Evolutionary conservation across 2,329 filamentous ascomycete genomes (phyloP).

Genomic region (Trichophyton verrucosum): DNA sequence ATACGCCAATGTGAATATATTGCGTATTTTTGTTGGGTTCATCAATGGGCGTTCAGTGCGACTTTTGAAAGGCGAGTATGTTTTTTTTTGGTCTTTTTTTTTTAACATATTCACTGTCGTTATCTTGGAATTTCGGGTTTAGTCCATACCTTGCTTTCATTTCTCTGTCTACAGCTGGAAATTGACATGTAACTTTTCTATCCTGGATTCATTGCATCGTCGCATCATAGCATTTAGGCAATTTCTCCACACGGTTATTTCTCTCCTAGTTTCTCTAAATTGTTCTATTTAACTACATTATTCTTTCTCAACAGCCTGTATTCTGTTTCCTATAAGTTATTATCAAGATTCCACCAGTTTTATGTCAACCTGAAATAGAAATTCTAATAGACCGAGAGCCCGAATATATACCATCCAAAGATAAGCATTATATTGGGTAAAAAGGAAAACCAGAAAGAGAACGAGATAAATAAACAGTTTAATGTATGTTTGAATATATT

Average conservation of each 20-base stretch:
- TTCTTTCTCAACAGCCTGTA: background rate
- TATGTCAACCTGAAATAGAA: too few relatives aligned
- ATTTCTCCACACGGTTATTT: background rate
- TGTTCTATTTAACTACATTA: background rate
- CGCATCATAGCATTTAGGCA: background rate
- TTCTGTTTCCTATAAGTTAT: too few relatives aligned
- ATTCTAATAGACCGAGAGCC: too few relatives aligned
- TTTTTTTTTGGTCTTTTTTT: background rate
- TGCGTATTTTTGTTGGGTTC: background rate
- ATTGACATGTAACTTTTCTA: background rate
- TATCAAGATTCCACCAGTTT: too few relatives aligned
- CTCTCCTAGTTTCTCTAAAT: background rate
- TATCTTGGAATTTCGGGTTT: background rate
- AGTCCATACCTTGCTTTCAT: background rate
- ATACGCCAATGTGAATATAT: background rate
- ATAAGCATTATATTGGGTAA: too few relatives aligned
- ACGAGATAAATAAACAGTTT: too few relatives aligned
- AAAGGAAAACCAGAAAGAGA: too few relatives aligned
- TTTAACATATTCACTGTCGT: background rate
- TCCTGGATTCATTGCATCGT: background rate
- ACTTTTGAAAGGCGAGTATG: too few relatives aligned
- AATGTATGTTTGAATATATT: too few relatives aligned
- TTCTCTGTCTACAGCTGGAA: background rate
- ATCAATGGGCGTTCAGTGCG: background rate
- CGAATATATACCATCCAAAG: too few relatives aligned